Evolutionary conservation across 2,329 filamentous ascomycete species (phyloP).

Genomic region (Didymella segeticola): DNA sequence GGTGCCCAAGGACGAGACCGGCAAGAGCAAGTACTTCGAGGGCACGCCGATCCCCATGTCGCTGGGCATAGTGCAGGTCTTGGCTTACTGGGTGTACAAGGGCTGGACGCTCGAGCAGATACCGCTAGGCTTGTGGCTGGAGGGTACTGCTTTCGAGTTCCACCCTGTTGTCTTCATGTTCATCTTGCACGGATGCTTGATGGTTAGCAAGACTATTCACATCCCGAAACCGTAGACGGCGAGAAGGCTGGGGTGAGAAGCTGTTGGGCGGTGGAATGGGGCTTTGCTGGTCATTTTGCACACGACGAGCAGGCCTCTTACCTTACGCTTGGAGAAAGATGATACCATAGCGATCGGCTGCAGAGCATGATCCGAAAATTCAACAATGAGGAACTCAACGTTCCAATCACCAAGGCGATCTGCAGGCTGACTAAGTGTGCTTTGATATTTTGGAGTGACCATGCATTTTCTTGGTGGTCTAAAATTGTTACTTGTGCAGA

Average conservation of each 20-base stretch:
- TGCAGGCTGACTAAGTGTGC: not conserved
- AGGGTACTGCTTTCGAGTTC: constrained; percentile 76
- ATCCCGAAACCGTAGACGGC: constrained; percentile 78
- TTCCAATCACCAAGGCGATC: not conserved
- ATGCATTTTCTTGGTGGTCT: not conserved
- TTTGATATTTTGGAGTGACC: not conserved
- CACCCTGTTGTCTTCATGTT: constrained; percentile 85
- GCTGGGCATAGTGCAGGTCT: constrained; percentile 77
- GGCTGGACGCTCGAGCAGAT: constrained; percentile 80
- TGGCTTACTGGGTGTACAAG: constrained; percentile 87
- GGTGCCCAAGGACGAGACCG: constrained; percentile 87
- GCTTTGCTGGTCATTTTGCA: not conserved
- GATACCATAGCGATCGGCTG: constrained; percentile 9
- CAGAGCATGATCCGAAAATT: constrained; percentile 3
- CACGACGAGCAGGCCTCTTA: too few species aligned
- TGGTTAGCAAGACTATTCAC: constrained; percentile 94
- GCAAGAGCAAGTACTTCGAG: constrained; percentile 96
- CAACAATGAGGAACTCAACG: not conserved
- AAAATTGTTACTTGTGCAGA: constrained; percentile 8
- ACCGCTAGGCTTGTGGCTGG: constrained; percentile 74
- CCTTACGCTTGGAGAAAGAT: constrained; percentile 4
- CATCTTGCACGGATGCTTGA: constrained; percentile 85
- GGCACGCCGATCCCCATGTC: constrained; percentile 95
- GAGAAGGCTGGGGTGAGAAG: not conserved
- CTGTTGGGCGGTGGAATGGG: not conserved